Evolutionary conservation across 805 yeast genomes (phyloP).

Genomic region (Candida vaughaniae): DNA sequence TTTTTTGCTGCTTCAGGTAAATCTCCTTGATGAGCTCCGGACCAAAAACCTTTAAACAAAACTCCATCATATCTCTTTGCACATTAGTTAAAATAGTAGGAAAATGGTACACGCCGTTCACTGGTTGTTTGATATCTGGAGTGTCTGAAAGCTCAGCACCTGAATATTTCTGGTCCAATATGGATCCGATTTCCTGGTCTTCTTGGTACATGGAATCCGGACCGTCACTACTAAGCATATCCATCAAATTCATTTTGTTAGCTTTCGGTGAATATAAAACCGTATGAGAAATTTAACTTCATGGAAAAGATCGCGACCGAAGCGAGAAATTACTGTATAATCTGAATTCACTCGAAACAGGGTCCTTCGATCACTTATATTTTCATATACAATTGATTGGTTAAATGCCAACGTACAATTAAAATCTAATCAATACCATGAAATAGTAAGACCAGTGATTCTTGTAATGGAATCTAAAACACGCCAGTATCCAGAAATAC

Average conservation of each 20-base stretch:
- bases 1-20: constrained; percentile 21
- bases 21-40: constrained; percentile 25
- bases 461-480: too few species aligned
- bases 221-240: constrained; percentile 35
- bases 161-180: constrained; percentile 9
- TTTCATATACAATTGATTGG: too few species aligned
- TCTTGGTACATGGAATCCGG: constrained; percentile 19
- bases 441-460: too few species aligned
- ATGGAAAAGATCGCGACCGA: too few species aligned
- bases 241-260: constrained; percentile 38
- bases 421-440: too few species aligned
- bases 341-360: not conserved
- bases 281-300: too few species aligned
- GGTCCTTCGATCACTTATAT: not conserved
- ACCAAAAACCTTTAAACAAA: constrained; percentile 29
- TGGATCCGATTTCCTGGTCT: constrained; percentile 8
- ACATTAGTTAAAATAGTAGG: constrained; percentile 34
- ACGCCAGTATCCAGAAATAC: too few species aligned
- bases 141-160: not conserved
- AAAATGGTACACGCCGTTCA: constrained; percentile 27
- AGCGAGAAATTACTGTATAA: not conserved
- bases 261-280: too few species aligned
- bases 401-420: too few species aligned
- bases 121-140: constrained; percentile 14
- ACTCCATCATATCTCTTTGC: constrained; percentile 35